Base-by-base conservation (phyloP, 2,329 filamentous ascomycete genomes). In the Colletotrichum echinochloae region DNA sequence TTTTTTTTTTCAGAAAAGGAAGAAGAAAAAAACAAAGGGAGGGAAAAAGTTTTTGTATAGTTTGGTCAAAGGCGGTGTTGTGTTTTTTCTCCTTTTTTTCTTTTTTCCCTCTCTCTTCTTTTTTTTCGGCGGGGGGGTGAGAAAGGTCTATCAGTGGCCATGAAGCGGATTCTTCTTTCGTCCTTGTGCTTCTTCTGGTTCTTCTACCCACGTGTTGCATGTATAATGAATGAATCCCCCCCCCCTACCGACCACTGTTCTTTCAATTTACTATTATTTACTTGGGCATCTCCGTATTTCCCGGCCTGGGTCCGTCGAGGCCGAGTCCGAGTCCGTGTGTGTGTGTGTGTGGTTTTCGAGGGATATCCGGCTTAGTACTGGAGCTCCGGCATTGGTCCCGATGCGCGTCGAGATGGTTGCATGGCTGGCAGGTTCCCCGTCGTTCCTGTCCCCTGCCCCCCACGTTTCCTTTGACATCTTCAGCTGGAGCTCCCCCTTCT, bases 191-290 rank as follows among this genome's bases (percentile, higher is more conserved):
- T 35, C 35, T 39, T 39, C 1, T 18, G 18, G 3, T 39, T 39
- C 18, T n/a, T 11, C 41, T n/a, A 44, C 39, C 30, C 6, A 46
- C 28, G 30, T 60, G 30, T 20, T 18, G 5, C 4, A 30, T 46
- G 37, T 55, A 54, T 33, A 6, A 52, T 18, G 57, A 54, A 48
- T 46, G 56, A 66, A 48, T 12, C 33, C 18, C 41, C 41, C 18
- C n/a, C 4, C 8, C 8, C 30, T 8, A 33, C 4, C 30, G 8
- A 8, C 35, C 54, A 26, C 14, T 26, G 54, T 7, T 56, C 41
- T n/a, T 5, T 4, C 16, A 28, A 57, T n/a, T n/a, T 23, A 57
- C n/a, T 18, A 23, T 23, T 23, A 11, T n/a, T 39, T 18, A 5
- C 11, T 1, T 23, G 8, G 23, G 18, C 3, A 5, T 4, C 9